Base-by-base conservation (phyloP, 2,329 filamentous ascomycete species). In the Cercospora canescens region DNA sequence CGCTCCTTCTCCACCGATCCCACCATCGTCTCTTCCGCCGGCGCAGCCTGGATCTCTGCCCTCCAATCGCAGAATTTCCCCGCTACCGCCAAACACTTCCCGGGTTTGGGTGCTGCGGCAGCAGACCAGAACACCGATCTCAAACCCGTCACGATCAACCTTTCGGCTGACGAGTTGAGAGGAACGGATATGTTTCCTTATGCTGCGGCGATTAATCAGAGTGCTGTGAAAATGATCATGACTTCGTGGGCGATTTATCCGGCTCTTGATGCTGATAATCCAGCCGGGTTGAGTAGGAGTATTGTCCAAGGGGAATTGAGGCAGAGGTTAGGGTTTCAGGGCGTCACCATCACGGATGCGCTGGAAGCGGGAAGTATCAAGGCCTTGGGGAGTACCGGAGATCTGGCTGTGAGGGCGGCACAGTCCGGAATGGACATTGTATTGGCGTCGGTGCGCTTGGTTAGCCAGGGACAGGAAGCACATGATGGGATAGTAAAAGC, bases 31-130 rank as follows among this genome's bases (percentile, higher is more conserved):
- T 59, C 64, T 3, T 50, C 63, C n/a, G 50, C 57, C 12, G 55
- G 52, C 28, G 67, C 50, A 6, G 60, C 64, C 6, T 70, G 63
- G 64, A 66, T 70, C 21, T 34, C 54, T n/a, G 55, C 62, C 18
- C 48, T 69, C 6, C 69, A 70, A 52, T 28, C 59, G 9, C 28
- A 45, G 11, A 63, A 63, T 16, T 63, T 37, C 24, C 54, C 65
- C n/a, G 69, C 69, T 16, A 69, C 69, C 9, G 67, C 67, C 8
- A 70, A 70, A 48, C 69, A 70, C 32, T 69, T 70, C 3, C 69
- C 69, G 1, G 69, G 69, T 11, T 55, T 69, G 5, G 69, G 67
- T 0, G 61, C 67, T 16, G 69, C 67, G 4, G 37, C 48, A 6
- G 37, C 57, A 48, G 26, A 61, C 11, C 52, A 60, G 24, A 69